Conservation (phyloP, 106 monocot species). For the Acorus gramineus region DNA sequence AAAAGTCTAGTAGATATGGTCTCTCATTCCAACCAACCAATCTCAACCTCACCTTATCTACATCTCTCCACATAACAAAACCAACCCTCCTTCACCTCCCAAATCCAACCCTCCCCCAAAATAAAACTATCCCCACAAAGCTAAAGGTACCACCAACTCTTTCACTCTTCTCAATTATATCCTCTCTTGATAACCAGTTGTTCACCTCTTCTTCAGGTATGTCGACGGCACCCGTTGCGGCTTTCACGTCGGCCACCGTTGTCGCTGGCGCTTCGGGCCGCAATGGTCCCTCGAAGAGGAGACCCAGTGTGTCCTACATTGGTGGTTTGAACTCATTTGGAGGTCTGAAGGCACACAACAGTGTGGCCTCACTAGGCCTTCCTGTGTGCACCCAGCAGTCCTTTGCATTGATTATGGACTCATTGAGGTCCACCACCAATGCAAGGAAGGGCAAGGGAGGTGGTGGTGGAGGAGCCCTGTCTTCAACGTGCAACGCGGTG, state of each 20-base stretch:
- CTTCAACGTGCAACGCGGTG: slow-evolving; percentile 39
- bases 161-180: too few relatives aligned
- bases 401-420: slow-evolving; percentile 36
- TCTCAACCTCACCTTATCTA: slow-evolving; percentile 31
- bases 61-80: slow-evolving; percentile 13
- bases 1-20: too few relatives aligned
- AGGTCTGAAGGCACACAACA: slow-evolving; percentile 32
- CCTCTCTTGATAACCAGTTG: too few relatives aligned
- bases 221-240: slow-evolving; percentile 10
- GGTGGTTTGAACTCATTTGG: slow-evolving; percentile 28
- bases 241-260: not conserved
- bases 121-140: not conserved
- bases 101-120: not conserved
- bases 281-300: slow-evolving; percentile 5
- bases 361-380: slow-evolving; percentile 22
- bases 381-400: slow-evolving; percentile 27
- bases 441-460: not conserved
- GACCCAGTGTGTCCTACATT: slow-evolving; percentile 9
- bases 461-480: slow-evolving; percentile 25
- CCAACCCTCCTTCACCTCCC: not conserved
- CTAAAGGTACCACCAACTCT: too few relatives aligned
- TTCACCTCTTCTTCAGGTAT: not conserved
- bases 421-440: slow-evolving; percentile 8
- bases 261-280: not conserved
- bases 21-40: slow-evolving; percentile 13